These are phyloP conservation scores for Eimeria nieschulzi DNA, from an alignment of 169 alveolate species.

Conservation along the genomic window DNA sequence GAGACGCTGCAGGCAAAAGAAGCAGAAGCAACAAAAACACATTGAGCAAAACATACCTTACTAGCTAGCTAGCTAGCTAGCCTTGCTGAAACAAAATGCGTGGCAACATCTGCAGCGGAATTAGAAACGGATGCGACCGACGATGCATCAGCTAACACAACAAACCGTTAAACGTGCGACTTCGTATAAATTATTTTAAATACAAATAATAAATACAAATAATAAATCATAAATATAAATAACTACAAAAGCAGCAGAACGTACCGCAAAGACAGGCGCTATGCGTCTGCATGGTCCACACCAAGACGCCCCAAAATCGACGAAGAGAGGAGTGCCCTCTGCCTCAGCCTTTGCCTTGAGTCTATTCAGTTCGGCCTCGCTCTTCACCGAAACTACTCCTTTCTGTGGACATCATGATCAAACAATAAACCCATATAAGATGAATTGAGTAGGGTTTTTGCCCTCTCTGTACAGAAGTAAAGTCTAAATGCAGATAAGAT, in stretches of 20 bases:
- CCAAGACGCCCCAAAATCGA: conserved; percentile 53
- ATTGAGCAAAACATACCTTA: background rate
- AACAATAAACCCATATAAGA: background rate
- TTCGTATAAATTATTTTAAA: too few relatives aligned
- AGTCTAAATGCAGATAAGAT: too few relatives aligned
- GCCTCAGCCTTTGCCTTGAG: background rate
- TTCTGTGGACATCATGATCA: background rate
- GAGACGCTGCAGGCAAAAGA: conserved; percentile 11
- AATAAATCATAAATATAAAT: background rate
- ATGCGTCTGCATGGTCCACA: conserved; percentile 60
- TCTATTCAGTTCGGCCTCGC: background rate
- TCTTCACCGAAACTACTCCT: background rate
- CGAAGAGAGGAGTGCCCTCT: background rate
- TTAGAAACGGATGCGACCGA: background rate
- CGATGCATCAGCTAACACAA: background rate
- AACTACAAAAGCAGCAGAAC: background rate
- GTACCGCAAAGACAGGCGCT: conserved; percentile 46
- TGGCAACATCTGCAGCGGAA: background rate
- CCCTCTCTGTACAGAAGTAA: too few relatives aligned
- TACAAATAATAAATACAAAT: too few relatives aligned
- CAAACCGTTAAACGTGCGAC: background rate
- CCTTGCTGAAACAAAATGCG: background rate
- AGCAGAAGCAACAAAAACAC: background rate
- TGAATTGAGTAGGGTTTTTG: too few relatives aligned
- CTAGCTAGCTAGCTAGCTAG: conserved; percentile 17